phyloP scores from a whole-genome alignment of 139 green algal genomes.

The Chlorella sp. region DNA sequence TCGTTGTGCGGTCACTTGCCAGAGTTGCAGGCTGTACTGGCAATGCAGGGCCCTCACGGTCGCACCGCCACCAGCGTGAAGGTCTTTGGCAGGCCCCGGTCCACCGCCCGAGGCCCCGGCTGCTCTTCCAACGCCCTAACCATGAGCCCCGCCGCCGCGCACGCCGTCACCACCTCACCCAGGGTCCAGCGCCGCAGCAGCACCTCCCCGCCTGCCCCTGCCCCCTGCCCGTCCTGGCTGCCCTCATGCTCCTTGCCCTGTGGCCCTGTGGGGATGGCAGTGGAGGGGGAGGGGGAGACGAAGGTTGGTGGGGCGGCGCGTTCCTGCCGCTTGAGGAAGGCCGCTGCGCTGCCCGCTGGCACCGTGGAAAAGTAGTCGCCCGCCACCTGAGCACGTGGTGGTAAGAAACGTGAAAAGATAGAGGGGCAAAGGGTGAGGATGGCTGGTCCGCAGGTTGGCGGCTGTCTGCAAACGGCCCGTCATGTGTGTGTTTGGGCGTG shows the following conservation, averaged over 20 bases:
- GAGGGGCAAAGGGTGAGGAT: background rate
- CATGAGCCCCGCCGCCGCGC: background rate
- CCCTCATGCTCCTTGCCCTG: background rate
- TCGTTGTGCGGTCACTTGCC: too few species aligned
- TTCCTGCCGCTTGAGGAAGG: conserved; percentile 1
- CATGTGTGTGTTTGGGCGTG: background rate
- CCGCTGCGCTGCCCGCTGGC: background rate
- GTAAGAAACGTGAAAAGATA: too few species aligned
- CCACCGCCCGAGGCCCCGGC: too few species aligned
- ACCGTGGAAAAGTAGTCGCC: background rate
- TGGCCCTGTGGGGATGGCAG: too few species aligned
- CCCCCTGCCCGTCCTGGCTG: background rate
- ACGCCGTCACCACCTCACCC: conserved; percentile 32
- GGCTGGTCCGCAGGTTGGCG: background rate
- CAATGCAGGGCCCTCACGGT: too few species aligned
- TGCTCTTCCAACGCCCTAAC: background rate
- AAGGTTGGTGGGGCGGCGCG: background rate
- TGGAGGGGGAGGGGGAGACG: background rate
- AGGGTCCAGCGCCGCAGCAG: conserved; percentile 29
- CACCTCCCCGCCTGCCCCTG: background rate
- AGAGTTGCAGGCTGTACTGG: too few species aligned
- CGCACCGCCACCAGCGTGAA: background rate
- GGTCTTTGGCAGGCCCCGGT: background rate
- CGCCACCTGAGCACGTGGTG: too few species aligned
- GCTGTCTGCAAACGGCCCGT: background rate